Conservation (phyloP, 2,329 filamentous ascomycete genomes). For the Daldinia sp. region DNA sequence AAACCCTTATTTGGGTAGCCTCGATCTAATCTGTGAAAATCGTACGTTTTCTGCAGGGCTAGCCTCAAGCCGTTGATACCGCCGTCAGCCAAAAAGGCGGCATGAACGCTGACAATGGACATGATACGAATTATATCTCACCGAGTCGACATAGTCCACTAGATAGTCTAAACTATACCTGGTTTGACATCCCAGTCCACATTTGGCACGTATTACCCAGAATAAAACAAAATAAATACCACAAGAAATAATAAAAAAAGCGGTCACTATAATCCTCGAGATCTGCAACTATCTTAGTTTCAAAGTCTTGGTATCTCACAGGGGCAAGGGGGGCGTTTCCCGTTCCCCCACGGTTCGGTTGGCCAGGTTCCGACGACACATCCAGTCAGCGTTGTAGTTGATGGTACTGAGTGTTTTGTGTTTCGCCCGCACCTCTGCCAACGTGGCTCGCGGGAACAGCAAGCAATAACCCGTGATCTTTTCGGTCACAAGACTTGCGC, state of each 20-base stretch:
- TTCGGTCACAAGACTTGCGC: slow-evolving; percentile 32
- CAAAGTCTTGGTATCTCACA: slow-evolving; percentile 27
- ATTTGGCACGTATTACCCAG: background rate
- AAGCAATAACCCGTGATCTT: slow-evolving; percentile 23
- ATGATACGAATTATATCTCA: background rate
- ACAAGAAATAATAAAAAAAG: slow-evolving; percentile 5
- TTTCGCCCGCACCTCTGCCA: slow-evolving; percentile 30
- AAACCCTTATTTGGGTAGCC: slow-evolving; percentile 30
- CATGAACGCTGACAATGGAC: slow-evolving; percentile 7
- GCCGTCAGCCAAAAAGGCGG: slow-evolving; percentile 18
- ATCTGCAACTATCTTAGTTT: slow-evolving; percentile 39
- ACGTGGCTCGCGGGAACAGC: slow-evolving; percentile 30
- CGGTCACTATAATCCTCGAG: slow-evolving; percentile 33
- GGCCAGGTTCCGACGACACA: slow-evolving; percentile 33
- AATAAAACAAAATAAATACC: background rate
- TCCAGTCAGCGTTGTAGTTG: slow-evolving; percentile 38
- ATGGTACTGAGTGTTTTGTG: slow-evolving; percentile 36
- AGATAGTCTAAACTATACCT: background rate
- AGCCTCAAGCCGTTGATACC: slow-evolving; percentile 20
- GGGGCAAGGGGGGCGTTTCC: slow-evolving; percentile 13
- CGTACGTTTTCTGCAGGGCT: slow-evolving; percentile 36
- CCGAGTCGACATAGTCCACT: background rate
- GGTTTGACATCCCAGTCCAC: no score
- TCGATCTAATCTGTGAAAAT: slow-evolving; percentile 33
- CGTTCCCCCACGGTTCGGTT: slow-evolving; percentile 33